A percentile compares a stretch with the other conserved stretches of the same genome.
Evolutionary conservation across 495 filamentous ascomycete species (phyloP).

Genomic region (Penicillium maclennaniae): DNA sequence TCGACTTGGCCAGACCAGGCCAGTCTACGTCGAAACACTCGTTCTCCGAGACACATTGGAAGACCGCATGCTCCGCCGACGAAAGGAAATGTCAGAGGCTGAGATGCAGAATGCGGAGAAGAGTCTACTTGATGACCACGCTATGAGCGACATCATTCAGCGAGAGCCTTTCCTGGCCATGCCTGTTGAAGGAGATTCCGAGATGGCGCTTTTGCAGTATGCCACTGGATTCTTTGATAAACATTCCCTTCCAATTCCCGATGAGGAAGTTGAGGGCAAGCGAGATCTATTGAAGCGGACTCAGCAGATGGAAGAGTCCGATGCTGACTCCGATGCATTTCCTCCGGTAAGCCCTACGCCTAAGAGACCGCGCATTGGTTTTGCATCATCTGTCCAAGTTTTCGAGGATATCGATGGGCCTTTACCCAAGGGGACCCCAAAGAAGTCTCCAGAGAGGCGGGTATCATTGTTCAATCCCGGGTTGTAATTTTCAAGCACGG

Average conservation of each 20-base stretch:
- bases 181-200: conserved; percentile 30
- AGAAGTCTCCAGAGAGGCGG: background rate
- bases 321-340: conserved; percentile 8
- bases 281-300: background rate
- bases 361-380: conserved; percentile 16
- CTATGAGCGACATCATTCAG: conserved; percentile 75
- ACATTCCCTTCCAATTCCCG: conserved; percentile 37
- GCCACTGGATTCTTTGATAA: conserved; percentile 39
- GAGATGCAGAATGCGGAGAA: conserved; percentile 67
- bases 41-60: conserved; percentile 80
- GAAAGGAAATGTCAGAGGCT: conserved; percentile 70
- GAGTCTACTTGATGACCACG: conserved; percentile 67
- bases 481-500: background rate
- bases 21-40: conserved; percentile 83
- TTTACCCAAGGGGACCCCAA: background rate
- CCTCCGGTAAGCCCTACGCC: background rate
- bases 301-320: conserved; percentile 4
- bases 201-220: conserved; percentile 22
- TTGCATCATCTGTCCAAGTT: conserved; percentile 10
- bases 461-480: background rate
- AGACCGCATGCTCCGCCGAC: conserved; percentile 72
- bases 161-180: conserved; percentile 65
- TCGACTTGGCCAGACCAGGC: conserved; percentile 76
- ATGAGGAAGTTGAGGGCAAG: conserved; percentile 15
- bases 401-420: background rate